Evolutionary conservation across 1,284 basidiomycete species (phyloP).

Genomic region (Tilletia caries): DNA sequence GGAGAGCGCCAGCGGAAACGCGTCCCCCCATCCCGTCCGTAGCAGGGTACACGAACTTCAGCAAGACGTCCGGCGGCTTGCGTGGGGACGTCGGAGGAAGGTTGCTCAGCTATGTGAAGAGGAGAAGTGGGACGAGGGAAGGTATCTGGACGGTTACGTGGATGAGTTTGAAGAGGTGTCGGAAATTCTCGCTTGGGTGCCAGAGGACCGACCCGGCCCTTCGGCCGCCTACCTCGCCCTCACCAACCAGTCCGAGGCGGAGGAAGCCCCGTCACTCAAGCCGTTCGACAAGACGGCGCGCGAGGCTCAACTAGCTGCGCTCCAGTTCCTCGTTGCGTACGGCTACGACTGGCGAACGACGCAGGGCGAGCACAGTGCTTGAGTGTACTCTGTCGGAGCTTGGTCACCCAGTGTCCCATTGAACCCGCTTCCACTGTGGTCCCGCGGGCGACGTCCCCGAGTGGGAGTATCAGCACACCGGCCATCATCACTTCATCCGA

Average conservation of each 20-base stretch:
- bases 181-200: constrained; percentile 10
- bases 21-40: not conserved
- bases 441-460: not conserved
- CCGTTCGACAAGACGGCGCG: constrained; percentile 1
- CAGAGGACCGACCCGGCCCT: not conserved
- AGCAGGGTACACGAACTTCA: constrained; percentile 3
- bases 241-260: not conserved
- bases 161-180: constrained; percentile 15
- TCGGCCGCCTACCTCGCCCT: constrained; percentile 2
- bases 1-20: not conserved
- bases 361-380: constrained; percentile 18
- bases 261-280: not conserved
- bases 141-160: constrained; percentile 23
- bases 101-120: constrained; percentile 16
- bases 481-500: not conserved
- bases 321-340: constrained; percentile 26
- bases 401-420: constrained; percentile 8
- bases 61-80: constrained; percentile 6
- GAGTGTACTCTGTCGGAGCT: constrained; percentile 21
- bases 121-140: constrained; percentile 29
- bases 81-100: constrained; percentile 5
- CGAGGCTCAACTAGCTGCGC: not conserved
- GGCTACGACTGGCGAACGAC: constrained; percentile 21
- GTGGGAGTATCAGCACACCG: not conserved
- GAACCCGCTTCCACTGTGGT: not conserved